Evolutionary conservation across 805 yeast species (phyloP).

Genomic region (Yamadazyma endophytica): DNA sequence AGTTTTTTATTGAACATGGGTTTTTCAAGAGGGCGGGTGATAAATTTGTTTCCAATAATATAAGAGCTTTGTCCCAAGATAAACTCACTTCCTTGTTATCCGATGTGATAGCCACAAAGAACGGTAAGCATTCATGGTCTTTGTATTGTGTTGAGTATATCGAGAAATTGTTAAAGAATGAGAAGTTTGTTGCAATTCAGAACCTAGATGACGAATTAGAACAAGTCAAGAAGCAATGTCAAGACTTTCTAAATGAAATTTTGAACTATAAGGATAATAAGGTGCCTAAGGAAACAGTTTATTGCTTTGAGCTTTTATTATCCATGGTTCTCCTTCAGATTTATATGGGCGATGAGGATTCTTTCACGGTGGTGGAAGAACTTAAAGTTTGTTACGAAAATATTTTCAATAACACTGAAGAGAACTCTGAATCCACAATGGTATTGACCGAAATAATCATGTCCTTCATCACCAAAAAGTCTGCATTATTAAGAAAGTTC

Average conservation of each 20-base stretch:
- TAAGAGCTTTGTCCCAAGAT: constrained; percentile 48
- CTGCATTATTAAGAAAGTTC: constrained; percentile 33
- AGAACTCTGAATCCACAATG: constrained; percentile 27
- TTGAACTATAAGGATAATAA: constrained; percentile 29
- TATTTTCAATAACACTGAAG: constrained; percentile 28
- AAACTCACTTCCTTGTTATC: constrained; percentile 67
- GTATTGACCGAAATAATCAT: constrained; percentile 40
- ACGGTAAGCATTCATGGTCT: constrained; percentile 57
- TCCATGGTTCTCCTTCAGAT: constrained; percentile 76
- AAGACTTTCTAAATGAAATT: constrained; percentile 30
- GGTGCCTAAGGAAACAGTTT: constrained; percentile 36
- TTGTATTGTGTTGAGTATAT: constrained; percentile 43
- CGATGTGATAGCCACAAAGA: constrained; percentile 43
- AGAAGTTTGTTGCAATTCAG: constrained; percentile 17
- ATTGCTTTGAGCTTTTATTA: constrained; percentile 70
- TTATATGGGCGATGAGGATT: constrained; percentile 73
- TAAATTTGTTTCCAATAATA: constrained; percentile 22
- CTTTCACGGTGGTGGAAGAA: constrained; percentile 71
- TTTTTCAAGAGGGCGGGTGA: constrained; percentile 28
- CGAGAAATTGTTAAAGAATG: constrained; percentile 19
- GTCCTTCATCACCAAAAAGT: constrained; percentile 41
- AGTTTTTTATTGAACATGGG: constrained; percentile 35
- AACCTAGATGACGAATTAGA: constrained; percentile 57
- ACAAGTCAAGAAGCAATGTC: constrained; percentile 44
- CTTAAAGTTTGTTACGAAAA: constrained; percentile 56